These are phyloP conservation scores for Pseudogymnoascus sp. DNA, from an alignment of 2,329 filamentous ascomycete species.

Conservation along the genomic window DNA sequence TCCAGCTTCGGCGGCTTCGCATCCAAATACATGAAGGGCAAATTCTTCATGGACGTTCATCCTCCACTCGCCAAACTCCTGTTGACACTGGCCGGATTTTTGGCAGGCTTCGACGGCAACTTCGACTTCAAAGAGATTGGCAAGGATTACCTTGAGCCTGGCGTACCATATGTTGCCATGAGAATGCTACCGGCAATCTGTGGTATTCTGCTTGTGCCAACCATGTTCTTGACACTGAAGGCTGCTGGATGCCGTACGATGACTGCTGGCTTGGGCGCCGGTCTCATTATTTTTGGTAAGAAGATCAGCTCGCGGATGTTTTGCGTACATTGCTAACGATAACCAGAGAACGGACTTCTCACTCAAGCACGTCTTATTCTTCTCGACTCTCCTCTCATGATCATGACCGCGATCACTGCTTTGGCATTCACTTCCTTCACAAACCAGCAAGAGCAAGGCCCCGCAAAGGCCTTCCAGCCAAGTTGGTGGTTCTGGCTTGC, in stretches of 20 bases:
- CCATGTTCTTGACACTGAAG: slow-evolving; percentile 92
- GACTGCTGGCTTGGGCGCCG: slow-evolving; percentile 75
- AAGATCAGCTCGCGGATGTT: slow-evolving; percentile 13
- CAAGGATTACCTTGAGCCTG: slow-evolving; percentile 93
- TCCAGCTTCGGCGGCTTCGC: slow-evolving; percentile 92
- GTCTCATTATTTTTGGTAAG: slow-evolving; percentile 82
- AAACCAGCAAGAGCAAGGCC: slow-evolving; percentile 93
- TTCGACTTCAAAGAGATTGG: slow-evolving; percentile 99
- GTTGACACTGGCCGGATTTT: slow-evolving; percentile 88
- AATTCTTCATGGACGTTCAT: slow-evolving; percentile 99
- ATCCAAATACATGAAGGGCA: slow-evolving; percentile 98
- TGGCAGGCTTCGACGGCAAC: slow-evolving; percentile 88
- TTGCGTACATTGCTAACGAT: slow-evolving; percentile 18
- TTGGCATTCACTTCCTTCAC: slow-evolving; percentile 88
- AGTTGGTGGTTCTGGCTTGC: slow-evolving; percentile 98
- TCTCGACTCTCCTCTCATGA: slow-evolving; percentile 88
- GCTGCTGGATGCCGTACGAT: slow-evolving; percentile 80
- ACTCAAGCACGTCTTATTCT: slow-evolving; percentile 94
- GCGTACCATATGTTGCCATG: slow-evolving; percentile 97
- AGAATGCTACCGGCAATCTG: slow-evolving; percentile 84
- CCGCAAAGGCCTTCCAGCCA: slow-evolving; percentile 75
- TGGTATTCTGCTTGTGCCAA: slow-evolving; percentile 80
- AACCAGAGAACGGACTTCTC: slow-evolving; percentile 80
- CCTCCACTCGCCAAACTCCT: slow-evolving; percentile 94
- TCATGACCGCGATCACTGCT: slow-evolving; percentile 86